Evolutionary conservation across 2,329 filamentous ascomycete species (phyloP).

Genomic region (Pestalotiopsis sp.): DNA sequence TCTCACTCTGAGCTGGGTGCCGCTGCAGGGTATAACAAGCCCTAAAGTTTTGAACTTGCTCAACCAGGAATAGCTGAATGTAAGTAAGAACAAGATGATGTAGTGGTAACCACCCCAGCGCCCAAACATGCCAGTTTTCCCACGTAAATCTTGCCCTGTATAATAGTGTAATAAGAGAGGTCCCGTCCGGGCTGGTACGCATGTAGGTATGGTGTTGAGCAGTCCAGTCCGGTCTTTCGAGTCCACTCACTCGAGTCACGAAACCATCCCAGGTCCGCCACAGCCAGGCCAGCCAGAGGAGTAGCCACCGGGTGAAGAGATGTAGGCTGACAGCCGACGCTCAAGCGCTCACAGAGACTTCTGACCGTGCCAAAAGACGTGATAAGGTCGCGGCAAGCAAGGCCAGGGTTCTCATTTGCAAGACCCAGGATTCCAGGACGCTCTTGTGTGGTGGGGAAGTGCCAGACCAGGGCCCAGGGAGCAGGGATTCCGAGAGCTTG

Average conservation of each 20-base stretch:
- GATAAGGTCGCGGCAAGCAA: conserved; percentile 14
- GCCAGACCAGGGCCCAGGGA: neutral
- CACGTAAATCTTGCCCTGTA: neutral
- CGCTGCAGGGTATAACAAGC: conserved; percentile 7
- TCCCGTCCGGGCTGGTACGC: neutral
- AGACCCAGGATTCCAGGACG: conserved; percentile 9
- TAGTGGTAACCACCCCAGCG: conserved; percentile 2
- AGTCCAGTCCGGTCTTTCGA: neutral
- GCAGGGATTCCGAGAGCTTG: conserved; percentile 13
- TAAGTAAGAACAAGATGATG: conserved; percentile 6
- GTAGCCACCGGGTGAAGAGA: neutral
- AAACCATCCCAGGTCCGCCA: neutral
- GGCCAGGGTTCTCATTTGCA: conserved; percentile 13
- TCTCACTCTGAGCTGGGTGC: neutral
- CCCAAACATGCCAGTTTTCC: neutral
- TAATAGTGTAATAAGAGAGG: neutral
- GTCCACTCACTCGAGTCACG: neutral
- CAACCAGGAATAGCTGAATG: conserved; percentile 13
- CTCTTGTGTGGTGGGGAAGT: conserved; percentile 12
- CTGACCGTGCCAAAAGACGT: neutral
- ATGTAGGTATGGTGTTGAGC: neutral
- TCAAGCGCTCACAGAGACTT: neutral
- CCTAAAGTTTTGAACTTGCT: conserved; percentile 11
- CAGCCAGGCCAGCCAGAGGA: neutral
- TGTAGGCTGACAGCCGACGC: neutral